Evolutionary conservation across 2,329 filamentous ascomycete species (phyloP).

Genomic region (Aaosphaeria arxii): DNA sequence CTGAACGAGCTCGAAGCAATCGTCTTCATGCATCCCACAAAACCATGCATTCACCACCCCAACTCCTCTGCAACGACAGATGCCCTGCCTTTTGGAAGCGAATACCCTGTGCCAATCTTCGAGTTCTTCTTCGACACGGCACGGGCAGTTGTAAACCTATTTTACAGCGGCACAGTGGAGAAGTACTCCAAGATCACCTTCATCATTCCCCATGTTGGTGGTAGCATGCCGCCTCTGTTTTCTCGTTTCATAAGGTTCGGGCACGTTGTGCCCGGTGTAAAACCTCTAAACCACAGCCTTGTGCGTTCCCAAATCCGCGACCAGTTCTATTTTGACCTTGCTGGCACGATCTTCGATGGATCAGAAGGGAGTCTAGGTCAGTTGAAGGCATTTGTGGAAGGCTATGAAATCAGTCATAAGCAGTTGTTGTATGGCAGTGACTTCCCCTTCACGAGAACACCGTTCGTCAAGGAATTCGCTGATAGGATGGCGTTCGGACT

Average conservation of each 20-base stretch:
- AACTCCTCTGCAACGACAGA: constrained; percentile 9
- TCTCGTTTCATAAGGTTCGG: constrained; percentile 43
- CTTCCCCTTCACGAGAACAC: constrained; percentile 48
- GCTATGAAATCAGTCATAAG: constrained; percentile 35
- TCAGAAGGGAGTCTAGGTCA: constrained; percentile 39
- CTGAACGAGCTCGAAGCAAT: constrained; percentile 47
- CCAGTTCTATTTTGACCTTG: constrained; percentile 54
- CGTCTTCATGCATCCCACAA: constrained; percentile 57
- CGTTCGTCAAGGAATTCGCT: constrained; percentile 36
- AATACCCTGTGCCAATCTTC: constrained; percentile 45
- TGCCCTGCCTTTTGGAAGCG: constrained; percentile 36
- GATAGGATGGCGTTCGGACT: constrained; percentile 42
- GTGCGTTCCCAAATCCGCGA: constrained; percentile 31
- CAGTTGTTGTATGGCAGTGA: constrained; percentile 53
- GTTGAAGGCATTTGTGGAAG: constrained; percentile 47
- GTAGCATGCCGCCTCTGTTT: constrained; percentile 44
- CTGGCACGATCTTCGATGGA: constrained; percentile 47
- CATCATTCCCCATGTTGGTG: constrained; percentile 50
- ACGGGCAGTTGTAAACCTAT: constrained; percentile 47
- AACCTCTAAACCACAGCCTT: constrained; percentile 18
- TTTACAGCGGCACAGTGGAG: constrained; percentile 46
- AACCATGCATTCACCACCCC: constrained; percentile 38
- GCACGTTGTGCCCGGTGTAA: constrained; percentile 36
- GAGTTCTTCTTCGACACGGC: constrained; percentile 56
- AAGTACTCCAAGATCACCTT: constrained; percentile 47